Evolutionary conservation across 208 protist species (phyloP), one percentile per base, ranked within the genome.

Genomic region (Leishmania lainsoni): DNA sequence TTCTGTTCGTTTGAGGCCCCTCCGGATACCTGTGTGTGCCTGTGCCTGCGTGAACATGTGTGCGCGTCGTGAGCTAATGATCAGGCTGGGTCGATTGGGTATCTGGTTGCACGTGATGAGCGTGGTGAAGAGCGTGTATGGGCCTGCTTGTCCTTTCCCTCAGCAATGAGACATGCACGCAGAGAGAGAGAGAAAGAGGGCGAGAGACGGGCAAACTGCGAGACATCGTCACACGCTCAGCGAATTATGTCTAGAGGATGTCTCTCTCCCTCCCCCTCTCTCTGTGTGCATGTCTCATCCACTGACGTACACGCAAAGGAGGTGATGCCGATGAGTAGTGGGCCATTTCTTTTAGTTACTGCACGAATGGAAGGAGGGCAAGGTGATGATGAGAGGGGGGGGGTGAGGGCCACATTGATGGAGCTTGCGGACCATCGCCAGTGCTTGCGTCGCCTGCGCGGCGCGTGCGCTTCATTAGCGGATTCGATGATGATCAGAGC

Each of bases 221-320:
- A 52, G 35, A 35, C 22, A 3, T n/a, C 17, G 3, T 54, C 49
- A 63, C 35, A 17, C 26, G 59, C 71, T 59, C 17, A 79, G 8
- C 32, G 54, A 32, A 71, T 72, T 5, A 49, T 79, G 49, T 52
- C n/a, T 73, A 39, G 45, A 78, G 42, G 70, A 20, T 73, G 39
- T 39, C 42, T 45, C 42, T 45, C 42, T 45, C 42, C 3, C 42
- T 45, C 42, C 42, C 42, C 5, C 42, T 45, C 42, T 45, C 42
- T 45, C 42, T 45, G 3, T 45, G 42, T 45, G 42, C 42, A 2
- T 39, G 14, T 68, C 61, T 42, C 17, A 29, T 68, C 8, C 29
- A 68, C 9, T 14, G 61, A 68, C 14, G 61, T 16, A 68, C 61
- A 39, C 6, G 42, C 29, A 68, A 10, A 22, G 0, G 10, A 39